A percentile compares a stretch with the other conserved stretches of the same genome.
phyloP scores from a whole-genome alignment of 2,329 filamentous ascomycete genomes.

The Aplosporella prunicola region DNA sequence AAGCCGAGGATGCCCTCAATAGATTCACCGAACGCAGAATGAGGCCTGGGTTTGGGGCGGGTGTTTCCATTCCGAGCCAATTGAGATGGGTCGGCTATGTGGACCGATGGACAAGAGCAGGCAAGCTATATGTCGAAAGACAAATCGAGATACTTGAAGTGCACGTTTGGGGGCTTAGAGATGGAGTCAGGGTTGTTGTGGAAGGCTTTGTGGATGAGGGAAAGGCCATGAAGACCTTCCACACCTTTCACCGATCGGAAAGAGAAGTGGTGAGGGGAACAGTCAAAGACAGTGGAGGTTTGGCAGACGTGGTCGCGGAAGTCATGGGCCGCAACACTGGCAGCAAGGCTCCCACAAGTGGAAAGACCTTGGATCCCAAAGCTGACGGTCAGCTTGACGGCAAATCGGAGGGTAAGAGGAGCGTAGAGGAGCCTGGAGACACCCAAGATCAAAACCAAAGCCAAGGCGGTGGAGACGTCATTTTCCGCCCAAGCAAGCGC shows the following conservation, averaged over 20 bases:
- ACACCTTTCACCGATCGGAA: constrained; percentile 68
- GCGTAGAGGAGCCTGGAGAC: not conserved
- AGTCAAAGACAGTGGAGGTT: constrained; percentile 30
- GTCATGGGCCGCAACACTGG: constrained; percentile 32
- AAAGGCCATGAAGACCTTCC: constrained; percentile 72
- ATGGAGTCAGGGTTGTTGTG: constrained; percentile 79
- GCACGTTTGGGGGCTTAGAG: constrained; percentile 78
- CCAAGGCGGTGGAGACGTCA: constrained; percentile 50
- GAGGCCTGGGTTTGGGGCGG: constrained; percentile 77
- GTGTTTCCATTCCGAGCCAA: constrained; percentile 89
- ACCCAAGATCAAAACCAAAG: not conserved
- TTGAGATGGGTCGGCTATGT: constrained; percentile 81
- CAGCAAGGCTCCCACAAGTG: constrained; percentile 11
- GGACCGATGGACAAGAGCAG: constrained; percentile 68
- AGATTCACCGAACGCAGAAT: constrained; percentile 76
- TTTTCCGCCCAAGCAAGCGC: constrained; percentile 62
- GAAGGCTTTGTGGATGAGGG: constrained; percentile 85
- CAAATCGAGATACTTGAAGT: constrained; percentile 79
- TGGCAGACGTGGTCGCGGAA: constrained; percentile 38
- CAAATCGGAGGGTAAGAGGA: not conserved
- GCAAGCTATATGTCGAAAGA: constrained; percentile 73
- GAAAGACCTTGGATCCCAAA: constrained; percentile 11
- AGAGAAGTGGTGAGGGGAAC: constrained; percentile 55
- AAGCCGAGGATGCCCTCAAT: constrained; percentile 51
- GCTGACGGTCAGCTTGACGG: constrained; percentile 1